phyloP scores from a whole-genome alignment of 495 filamentous ascomycete species.

The Penicillium ochrochloron region DNA sequence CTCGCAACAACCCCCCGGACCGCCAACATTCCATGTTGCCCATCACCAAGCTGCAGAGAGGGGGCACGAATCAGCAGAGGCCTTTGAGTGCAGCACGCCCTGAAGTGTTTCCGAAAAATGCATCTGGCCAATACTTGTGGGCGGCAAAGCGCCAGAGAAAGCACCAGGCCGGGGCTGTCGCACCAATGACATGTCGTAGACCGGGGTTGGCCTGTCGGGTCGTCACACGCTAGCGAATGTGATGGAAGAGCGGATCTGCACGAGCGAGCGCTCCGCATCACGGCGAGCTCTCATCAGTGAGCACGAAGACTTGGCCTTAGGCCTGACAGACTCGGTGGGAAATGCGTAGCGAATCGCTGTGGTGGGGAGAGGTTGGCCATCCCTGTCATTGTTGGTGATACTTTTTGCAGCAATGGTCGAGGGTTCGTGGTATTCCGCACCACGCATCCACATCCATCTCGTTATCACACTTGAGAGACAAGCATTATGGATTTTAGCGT shows the following conservation, averaged over 20 bases:
- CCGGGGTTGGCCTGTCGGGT: constrained; percentile 29
- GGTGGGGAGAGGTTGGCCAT: constrained; percentile 19
- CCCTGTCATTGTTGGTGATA: constrained; percentile 6
- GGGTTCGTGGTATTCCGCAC: neutral
- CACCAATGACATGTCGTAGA: constrained; percentile 42
- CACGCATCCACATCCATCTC: neutral
- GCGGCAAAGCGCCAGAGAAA: constrained; percentile 45
- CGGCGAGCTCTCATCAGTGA: constrained; percentile 12
- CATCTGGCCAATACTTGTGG: constrained; percentile 50
- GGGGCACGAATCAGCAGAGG: constrained; percentile 41
- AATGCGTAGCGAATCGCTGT: constrained; percentile 26
- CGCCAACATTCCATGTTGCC: constrained; percentile 21
- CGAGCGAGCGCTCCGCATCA: constrained; percentile 27
- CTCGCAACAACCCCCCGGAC: constrained; percentile 24
- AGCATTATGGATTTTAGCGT: neutral
- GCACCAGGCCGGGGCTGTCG: constrained; percentile 26
- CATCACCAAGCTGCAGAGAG: constrained; percentile 38
- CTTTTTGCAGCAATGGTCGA: constrained; percentile 5
- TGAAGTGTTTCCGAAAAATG: constrained; percentile 38
- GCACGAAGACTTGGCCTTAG: constrained; percentile 15
- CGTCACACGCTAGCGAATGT: constrained; percentile 52
- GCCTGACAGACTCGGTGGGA: neutral
- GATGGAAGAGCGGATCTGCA: constrained; percentile 46
- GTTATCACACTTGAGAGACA: constrained; percentile 3
- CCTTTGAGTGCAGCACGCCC: constrained; percentile 22